phyloP scores from a whole-genome alignment of 2,329 filamentous ascomycete species.

The Colletotrichum coccodes region DNA sequence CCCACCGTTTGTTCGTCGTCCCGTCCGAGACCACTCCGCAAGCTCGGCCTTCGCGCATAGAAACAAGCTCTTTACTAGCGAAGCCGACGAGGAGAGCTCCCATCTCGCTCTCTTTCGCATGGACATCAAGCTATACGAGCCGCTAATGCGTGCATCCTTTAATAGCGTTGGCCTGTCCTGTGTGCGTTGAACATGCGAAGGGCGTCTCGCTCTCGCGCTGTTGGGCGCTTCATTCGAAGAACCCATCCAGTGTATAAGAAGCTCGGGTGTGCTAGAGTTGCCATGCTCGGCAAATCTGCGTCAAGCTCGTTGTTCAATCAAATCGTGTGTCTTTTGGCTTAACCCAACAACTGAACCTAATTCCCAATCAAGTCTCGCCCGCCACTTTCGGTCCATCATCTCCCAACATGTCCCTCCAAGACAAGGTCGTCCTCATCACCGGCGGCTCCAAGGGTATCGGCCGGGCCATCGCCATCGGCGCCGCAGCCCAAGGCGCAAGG shows the following conservation, averaged over 20 bases:
- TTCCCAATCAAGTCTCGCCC: background rate
- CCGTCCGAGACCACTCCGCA: background rate
- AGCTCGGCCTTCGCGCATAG: constrained; percentile 21
- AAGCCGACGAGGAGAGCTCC: background rate
- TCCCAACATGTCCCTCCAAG: constrained; percentile 44
- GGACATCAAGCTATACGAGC: background rate
- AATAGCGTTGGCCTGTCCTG: background rate
- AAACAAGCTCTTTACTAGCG: background rate
- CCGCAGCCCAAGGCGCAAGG: constrained; percentile 64
- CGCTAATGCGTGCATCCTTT: background rate
- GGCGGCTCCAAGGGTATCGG: constrained; percentile 70
- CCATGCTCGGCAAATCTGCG: too few species aligned
- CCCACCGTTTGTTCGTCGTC: background rate
- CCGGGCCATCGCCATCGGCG: constrained; percentile 65
- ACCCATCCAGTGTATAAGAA: background rate
- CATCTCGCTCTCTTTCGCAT: background rate
- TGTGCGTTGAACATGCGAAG: background rate
- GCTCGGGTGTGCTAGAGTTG: background rate
- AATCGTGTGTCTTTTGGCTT: too few species aligned
- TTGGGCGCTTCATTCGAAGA: background rate
- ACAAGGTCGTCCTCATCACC: constrained; percentile 61
- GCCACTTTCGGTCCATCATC: background rate
- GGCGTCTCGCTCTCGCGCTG: background rate
- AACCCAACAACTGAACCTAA: background rate
- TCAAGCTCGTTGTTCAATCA: background rate